Base-by-base conservation (phyloP, 202 grass and related monocot genomes). In the Carex arenaria region DNA sequence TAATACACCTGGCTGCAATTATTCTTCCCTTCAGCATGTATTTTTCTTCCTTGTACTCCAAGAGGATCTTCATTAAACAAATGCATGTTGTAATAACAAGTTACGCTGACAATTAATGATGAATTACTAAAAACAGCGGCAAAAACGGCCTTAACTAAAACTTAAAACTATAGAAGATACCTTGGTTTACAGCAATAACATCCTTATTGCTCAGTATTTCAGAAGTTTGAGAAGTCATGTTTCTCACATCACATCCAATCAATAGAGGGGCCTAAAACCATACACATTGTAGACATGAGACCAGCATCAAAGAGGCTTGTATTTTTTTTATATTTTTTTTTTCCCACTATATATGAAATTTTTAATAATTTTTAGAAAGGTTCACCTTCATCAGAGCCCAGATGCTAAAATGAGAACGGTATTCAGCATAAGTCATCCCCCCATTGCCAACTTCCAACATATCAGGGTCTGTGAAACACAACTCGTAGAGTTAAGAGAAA, bases 361-460 rank as follows among this genome's bases (percentile, higher is more conserved):
- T 49, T 49, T 70, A 67, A 70, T 57, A 72, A 34, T 5, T 43
- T 64, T 6, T 61, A 7, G 17, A 11, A 88, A 56, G 47, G 69
- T 17, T 79, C 73, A 91, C 95, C 89, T 98, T 98, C 95, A 98
- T 98, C 40, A 98, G 84, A 72, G 95, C 89, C 95, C 95, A 98
- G 30, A 98, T 98, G 84, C 90, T 98, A 88, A 98, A 98, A 93
- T 98, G 95, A 26, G 90, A 88, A 79, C 86, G 89, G 67, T 98
- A 98, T 88, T 98, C 92, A 63, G 87, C 79, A 83, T 84, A 84
- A 73, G 75, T 93, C 95, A 98, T 98, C 11, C 92, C 95, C 74
- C 90, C 84, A 82, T 94, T 98, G 43, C 95, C 95, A 63, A 98
- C 92, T 79, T 98, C 95, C 76, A 98, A 68, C 95, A 98, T 98